phyloP scores from a whole-genome alignment of 345 rosid species.

The Rubroshorea leprosula region DNA sequence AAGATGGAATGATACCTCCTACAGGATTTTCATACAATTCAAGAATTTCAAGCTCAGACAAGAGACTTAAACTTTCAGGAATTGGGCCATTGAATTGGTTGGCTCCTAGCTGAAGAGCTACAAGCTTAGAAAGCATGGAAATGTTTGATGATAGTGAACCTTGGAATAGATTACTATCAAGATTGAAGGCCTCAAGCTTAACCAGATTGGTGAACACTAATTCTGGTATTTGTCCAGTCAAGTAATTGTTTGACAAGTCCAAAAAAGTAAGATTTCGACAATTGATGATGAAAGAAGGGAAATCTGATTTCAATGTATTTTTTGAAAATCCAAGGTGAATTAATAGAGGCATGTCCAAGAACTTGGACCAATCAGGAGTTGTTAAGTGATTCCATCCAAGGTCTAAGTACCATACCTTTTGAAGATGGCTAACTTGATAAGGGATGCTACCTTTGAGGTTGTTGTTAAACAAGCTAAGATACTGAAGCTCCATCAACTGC shows the following conservation, averaged over 20 bases:
- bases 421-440: slow-evolving; percentile 39
- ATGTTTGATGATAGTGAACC: slow-evolving; percentile 40
- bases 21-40: slow-evolving; percentile 40
- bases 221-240: slow-evolving; percentile 45
- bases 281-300: slow-evolving; percentile 42
- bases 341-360: slow-evolving; percentile 42
- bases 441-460: slow-evolving; percentile 44
- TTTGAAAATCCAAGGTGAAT: slow-evolving; percentile 35
- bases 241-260: slow-evolving; percentile 41
- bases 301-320: slow-evolving; percentile 24
- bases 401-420: slow-evolving; percentile 40
- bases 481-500: slow-evolving; percentile 29
- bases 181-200: slow-evolving; percentile 38
- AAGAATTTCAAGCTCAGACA: slow-evolving; percentile 34
- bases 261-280: slow-evolving; percentile 46
- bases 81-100: slow-evolving; percentile 40
- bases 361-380: slow-evolving; percentile 49
- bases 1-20: slow-evolving; percentile 46
- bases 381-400: slow-evolving; percentile 51
- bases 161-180: slow-evolving; percentile 29
- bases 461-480: slow-evolving; percentile 37
- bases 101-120: slow-evolving; percentile 23
- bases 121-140: slow-evolving; percentile 49
- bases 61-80: slow-evolving; percentile 35
- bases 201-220: slow-evolving; percentile 33